Evolutionary conservation across 768 basidiomycete species (phyloP).

Genomic region (Tricholoma sp.): DNA sequence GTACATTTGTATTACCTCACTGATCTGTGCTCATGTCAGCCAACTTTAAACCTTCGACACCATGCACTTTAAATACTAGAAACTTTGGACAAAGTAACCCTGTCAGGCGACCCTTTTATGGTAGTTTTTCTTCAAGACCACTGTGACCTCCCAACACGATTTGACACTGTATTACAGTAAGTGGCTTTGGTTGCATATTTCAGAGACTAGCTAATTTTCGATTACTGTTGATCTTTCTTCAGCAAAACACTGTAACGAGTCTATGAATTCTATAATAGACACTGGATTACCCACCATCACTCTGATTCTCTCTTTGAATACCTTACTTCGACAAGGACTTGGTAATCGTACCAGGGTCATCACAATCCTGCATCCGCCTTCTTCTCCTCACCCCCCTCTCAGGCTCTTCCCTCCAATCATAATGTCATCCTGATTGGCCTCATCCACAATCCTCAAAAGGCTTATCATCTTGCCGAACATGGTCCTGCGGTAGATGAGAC

Average conservation of each 20-base stretch:
- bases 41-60: constrained; percentile 55
- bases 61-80: constrained; percentile 87
- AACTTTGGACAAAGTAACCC: constrained; percentile 42
- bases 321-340: constrained; percentile 58
- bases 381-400: constrained; percentile 36
- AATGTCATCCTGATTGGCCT: constrained; percentile 66
- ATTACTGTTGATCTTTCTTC: constrained; percentile 54
- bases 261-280: constrained; percentile 47
- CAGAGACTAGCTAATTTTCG: neutral
- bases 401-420: constrained; percentile 48
- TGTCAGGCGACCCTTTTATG: constrained; percentile 61
- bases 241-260: constrained; percentile 37
- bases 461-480: constrained; percentile 86
- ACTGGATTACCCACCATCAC: constrained; percentile 55
- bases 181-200: constrained; percentile 13
- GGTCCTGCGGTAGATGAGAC: constrained; percentile 75
- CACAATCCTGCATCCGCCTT: constrained; percentile 51
- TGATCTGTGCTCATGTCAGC: neutral
- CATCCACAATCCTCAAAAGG: constrained; percentile 64
- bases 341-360: constrained; percentile 66
- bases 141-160: constrained; percentile 57
- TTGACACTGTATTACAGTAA: constrained; percentile 69
- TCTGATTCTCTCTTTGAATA: constrained; percentile 46
- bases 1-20: constrained; percentile 9
- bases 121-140: constrained; percentile 73